Conservation (phyloP, 2,329 filamentous ascomycete genomes). For the Arthroderma sp. region DNA sequence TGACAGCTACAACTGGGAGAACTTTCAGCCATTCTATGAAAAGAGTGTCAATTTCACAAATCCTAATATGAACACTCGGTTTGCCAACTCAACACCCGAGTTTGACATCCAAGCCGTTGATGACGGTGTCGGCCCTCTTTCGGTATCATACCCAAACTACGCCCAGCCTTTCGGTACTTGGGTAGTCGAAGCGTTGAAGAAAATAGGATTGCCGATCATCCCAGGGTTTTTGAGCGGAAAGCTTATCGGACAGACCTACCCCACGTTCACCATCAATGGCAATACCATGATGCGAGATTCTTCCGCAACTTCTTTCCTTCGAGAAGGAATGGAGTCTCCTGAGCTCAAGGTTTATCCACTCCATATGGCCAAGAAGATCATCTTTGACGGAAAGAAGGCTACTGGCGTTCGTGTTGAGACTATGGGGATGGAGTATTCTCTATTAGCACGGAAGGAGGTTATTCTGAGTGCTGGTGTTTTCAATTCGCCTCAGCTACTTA, state of each 20-base stretch:
- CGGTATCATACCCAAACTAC: conserved; percentile 32
- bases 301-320: conserved; percentile 30
- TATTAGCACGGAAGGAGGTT: conserved; percentile 37
- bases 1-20: conserved; percentile 21
- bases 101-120: conserved; percentile 21
- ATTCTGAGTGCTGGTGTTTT: conserved; percentile 39
- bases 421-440: conserved; percentile 28
- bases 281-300: conserved; percentile 36
- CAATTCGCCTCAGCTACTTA: conserved; percentile 41
- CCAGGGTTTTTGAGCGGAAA: conserved; percentile 28
- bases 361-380: conserved; percentile 33
- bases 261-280: conserved; percentile 35
- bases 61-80: conserved; percentile 12
- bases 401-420: conserved; percentile 37
- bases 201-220: conserved; percentile 22
- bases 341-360: conserved; percentile 29
- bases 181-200: conserved; percentile 26
- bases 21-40: conserved; percentile 19
- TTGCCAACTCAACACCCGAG: conserved; percentile 13
- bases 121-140: conserved; percentile 21
- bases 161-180: conserved; percentile 28
- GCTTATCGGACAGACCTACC: conserved; percentile 28
- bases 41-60: conserved; percentile 18
- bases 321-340: conserved; percentile 11
- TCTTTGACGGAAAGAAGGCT: conserved; percentile 36